phyloP scores from a whole-genome alignment of 179 eudicot genomes.

The Spinacia oleracea region DNA sequence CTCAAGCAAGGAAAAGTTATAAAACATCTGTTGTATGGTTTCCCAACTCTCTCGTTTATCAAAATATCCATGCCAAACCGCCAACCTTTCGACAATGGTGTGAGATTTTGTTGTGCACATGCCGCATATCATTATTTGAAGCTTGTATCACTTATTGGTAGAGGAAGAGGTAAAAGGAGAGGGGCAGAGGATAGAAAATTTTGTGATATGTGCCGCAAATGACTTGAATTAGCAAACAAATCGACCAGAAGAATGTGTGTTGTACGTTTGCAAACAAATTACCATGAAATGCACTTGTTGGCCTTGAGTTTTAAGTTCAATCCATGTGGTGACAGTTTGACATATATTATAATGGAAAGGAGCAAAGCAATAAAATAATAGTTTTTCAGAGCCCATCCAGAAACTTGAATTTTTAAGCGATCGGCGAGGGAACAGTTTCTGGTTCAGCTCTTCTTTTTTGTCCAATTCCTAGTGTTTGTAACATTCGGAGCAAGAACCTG shows the following conservation, averaged over 20 bases:
- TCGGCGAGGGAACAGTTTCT: not conserved
- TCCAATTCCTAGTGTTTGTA: too few species aligned
- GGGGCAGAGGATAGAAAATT: not conserved
- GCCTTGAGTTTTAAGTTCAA: not conserved
- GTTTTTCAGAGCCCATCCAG: not conserved
- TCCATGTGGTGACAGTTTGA: not conserved
- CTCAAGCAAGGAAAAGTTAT: too few species aligned
- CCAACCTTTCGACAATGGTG: not conserved
- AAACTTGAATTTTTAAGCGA: not conserved
- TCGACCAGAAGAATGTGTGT: not conserved
- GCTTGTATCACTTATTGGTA: not conserved
- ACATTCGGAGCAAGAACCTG: not conserved
- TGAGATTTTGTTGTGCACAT: not conserved
- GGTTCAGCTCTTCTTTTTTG: not conserved
- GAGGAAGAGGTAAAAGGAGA: not conserved
- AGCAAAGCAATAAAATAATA: not conserved
- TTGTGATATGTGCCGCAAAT: not conserved
- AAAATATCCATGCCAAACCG: not conserved
- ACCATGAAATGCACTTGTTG: not conserved
- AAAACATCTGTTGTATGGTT: not conserved
- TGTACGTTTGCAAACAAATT: not conserved
- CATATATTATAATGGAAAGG: not conserved
- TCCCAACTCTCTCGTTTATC: not conserved
- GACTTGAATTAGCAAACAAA: not conserved
- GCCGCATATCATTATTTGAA: not conserved